Percentiles rank a stretch among this genome's conserved stretches.
Evolutionary conservation across 2,329 filamentous ascomycete species (phyloP).

Genomic region (Plectosphaerella cucumerina): DNA sequence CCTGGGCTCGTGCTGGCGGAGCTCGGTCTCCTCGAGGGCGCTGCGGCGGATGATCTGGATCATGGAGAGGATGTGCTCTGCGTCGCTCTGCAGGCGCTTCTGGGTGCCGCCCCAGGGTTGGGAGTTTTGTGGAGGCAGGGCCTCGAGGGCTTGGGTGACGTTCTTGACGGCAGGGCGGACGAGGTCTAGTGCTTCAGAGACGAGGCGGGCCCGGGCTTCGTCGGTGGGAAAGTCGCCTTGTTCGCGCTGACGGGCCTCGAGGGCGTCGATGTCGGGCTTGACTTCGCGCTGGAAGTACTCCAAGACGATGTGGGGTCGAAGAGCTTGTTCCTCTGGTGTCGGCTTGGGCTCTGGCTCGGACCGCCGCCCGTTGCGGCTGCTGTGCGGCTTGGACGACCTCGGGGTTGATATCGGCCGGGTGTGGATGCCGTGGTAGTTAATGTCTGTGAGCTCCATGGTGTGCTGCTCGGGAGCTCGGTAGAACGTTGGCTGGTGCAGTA

Average conservation of each 20-base stretch:
- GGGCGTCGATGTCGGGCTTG: neutral
- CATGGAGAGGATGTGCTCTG: neutral
- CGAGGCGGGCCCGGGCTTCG: neutral
- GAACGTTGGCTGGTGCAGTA: neutral
- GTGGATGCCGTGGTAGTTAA: neutral
- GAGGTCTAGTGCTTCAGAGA: neutral
- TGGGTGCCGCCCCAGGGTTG: neutral
- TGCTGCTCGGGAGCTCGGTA: neutral
- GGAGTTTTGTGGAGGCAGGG: neutral
- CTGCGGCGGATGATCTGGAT: neutral
- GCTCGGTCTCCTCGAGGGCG: neutral
- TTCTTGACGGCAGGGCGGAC: neutral
- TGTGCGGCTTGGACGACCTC: neutral
- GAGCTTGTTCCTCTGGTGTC: neutral
- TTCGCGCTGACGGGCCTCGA: neutral
- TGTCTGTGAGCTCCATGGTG: neutral
- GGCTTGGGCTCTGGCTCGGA: neutral
- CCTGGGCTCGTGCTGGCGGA: neutral
- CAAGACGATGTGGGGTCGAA: constrained; percentile 1
- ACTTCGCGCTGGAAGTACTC: neutral
- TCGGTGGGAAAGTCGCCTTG: neutral
- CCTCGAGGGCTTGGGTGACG: neutral
- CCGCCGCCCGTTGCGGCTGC: neutral
- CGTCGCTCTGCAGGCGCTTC: neutral
- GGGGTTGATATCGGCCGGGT: no score